These are phyloP conservation scores for Salix exigua DNA, from an alignment of 345 rosid genomes.

Conservation along the genomic window DNA sequence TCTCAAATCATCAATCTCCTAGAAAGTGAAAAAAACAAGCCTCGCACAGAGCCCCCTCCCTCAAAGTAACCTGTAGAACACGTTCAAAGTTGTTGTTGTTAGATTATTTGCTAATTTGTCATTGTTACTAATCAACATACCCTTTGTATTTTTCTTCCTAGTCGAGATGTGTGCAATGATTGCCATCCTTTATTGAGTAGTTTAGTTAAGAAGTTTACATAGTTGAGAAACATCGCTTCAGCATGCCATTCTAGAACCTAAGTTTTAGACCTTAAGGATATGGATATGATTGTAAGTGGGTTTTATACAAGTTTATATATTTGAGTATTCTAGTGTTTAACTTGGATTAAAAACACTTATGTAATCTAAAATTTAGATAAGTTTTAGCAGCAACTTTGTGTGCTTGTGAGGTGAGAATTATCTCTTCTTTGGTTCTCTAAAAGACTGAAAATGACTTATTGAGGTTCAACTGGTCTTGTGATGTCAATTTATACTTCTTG, in stretches of 20 bases:
- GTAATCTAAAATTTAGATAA: too few species aligned
- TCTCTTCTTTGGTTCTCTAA: too few species aligned
- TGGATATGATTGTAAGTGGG: too few species aligned
- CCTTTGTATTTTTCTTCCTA: neutral
- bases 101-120: neutral
- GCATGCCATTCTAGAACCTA: neutral
- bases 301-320: too few species aligned
- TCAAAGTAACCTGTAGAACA: neutral
- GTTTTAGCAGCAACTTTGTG: too few species aligned
- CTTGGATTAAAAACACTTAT: too few species aligned
- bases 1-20: constrained; percentile 78
- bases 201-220: neutral
- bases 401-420: too few species aligned
- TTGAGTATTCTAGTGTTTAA: too few species aligned
- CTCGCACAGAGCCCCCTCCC: neutral
- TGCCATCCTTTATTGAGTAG: neutral
- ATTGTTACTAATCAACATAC: neutral
- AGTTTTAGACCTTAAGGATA: neutral
- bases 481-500: too few species aligned
- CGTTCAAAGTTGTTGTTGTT: neutral
- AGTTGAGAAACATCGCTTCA: neutral
- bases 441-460: too few species aligned
- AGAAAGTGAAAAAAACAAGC: constrained; percentile 12
- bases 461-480: too few species aligned
- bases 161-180: neutral